These are phyloP conservation scores for Fennellomyces sp. DNA, from an alignment of 371 early-diverging fungal species.

Conservation along the genomic window DNA sequence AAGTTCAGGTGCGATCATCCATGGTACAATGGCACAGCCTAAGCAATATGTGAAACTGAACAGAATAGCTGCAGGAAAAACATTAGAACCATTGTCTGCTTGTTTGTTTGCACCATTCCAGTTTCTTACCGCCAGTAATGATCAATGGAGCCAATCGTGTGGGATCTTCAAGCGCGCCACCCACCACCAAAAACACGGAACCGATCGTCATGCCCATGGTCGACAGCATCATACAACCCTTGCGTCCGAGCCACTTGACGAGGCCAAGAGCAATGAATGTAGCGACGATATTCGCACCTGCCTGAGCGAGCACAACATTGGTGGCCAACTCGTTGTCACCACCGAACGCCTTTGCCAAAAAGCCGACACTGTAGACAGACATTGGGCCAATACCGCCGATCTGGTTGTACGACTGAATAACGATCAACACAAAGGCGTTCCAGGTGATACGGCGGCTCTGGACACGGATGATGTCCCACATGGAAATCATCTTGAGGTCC, in stretches of 20 bases:
- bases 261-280: constrained; percentile 36
- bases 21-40: constrained; percentile 54
- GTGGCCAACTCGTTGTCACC: constrained; percentile 31
- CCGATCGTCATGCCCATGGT: constrained; percentile 35
- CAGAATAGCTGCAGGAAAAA: constrained; percentile 21
- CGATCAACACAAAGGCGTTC: constrained; percentile 44
- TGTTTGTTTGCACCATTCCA: not conserved
- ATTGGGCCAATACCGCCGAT: constrained; percentile 54
- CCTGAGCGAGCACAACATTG: constrained; percentile 41
- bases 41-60: constrained; percentile 42
- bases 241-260: constrained; percentile 43
- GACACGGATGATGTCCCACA: constrained; percentile 38
- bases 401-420: constrained; percentile 49
- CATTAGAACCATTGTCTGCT: not conserved
- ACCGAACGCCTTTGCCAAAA: constrained; percentile 34
- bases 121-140: constrained; percentile 22
- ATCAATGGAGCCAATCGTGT: constrained; percentile 28
- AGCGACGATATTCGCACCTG: constrained; percentile 38
- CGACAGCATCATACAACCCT: constrained; percentile 47
- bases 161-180: constrained; percentile 16
- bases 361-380: constrained; percentile 38
- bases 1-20: constrained; percentile 54
- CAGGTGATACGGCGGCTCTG: constrained; percentile 35
- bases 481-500: constrained; percentile 25
- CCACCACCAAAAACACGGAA: constrained; percentile 40